Evolutionary conservation across 2,329 filamentous ascomycete species (phyloP), one percentile per base, ranked within the genome.

Genomic region (Calonectria pseudoreteaudii): DNA sequence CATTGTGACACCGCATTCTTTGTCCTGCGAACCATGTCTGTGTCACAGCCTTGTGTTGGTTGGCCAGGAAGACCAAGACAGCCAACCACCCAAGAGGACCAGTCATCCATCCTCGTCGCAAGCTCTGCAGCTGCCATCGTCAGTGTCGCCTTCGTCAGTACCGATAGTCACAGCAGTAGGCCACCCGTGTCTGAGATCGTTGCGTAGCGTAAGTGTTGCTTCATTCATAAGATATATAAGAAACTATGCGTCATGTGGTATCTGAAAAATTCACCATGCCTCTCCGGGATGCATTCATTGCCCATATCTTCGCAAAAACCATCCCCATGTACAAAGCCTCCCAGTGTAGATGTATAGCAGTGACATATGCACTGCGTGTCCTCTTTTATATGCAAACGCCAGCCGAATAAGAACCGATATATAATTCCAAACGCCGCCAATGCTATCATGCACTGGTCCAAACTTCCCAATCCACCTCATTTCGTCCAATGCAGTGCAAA

Each of bases 231-330:
- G 26, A 36, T 65, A 68, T 49, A 72, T 74, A 79, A 74, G 72
- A 76, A 71, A 78, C 75, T 78, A 76, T 73, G 76, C 78, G 75
- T 76, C 74, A 78, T 72, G 78, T 79, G 78, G 78, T 80, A 80
- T 80, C 78, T 68, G 66, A 76, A 79, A 68, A 62, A 47, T 10
- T 77, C 67, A 68, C 28, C 67, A 71, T 79, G 78, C 73, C 74
- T 73, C 75, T 71, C 72, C 73, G 62, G 56, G 69, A 76, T 78
- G 75, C 78, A 79, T 79, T 68, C 64, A 36, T 73, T 23, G 68
- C 72, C 75, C 62, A 18, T 71, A 66, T 53, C 38, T 64, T 62
- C 60, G 68, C 41, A 72, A 75, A 70, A 66, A 36, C 49, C 36
- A 38, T 50, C 58, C 58, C 44, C 38, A 66, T 58, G 30, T 53